Percentiles rank a stretch among this genome's conserved stretches.
Conservation (phyloP, 2,329 filamentous ascomycete species). For the Sporothrix euskadiensis region DNA sequence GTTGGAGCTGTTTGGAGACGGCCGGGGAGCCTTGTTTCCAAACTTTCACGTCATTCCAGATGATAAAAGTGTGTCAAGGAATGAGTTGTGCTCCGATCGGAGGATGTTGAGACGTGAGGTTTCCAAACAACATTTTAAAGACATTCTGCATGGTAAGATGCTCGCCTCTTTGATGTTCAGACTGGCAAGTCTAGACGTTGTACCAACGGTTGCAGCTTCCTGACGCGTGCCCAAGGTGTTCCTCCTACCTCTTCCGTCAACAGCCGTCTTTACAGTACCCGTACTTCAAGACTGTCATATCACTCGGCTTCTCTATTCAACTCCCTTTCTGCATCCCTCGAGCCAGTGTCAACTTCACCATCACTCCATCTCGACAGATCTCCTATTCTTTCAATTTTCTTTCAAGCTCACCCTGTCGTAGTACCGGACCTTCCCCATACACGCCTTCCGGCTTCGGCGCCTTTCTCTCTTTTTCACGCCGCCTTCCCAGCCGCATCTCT, state of each 20-base stretch:
- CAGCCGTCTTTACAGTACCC: not conserved
- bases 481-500: not conserved
- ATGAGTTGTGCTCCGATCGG: conserved; percentile 12
- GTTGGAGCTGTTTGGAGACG: not conserved
- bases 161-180: not conserved
- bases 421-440: conserved; percentile 23
- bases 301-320: not conserved
- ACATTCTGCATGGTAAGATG: not conserved
- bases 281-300: not conserved
- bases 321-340: not conserved
- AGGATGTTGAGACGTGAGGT: not conserved
- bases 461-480: not conserved
- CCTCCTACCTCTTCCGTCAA: not conserved
- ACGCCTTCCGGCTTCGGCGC: conserved; percentile 25
- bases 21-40: not conserved
- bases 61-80: conserved; percentile 17
- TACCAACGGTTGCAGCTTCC: not conserved
- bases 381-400: not conserved
- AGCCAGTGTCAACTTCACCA: not conserved
- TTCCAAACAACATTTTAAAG: too few relatives aligned
- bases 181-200: not conserved
- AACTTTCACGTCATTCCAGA: not conserved
- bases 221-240: not conserved
- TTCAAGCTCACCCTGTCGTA: conserved; percentile 12
- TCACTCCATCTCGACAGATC: not conserved